Percentiles rank a stretch among this genome's conserved stretches.
These are phyloP conservation scores for Tulasnella sp. DNA, from an alignment of 768 basidiomycete genomes.

Conservation along the genomic window DNA sequence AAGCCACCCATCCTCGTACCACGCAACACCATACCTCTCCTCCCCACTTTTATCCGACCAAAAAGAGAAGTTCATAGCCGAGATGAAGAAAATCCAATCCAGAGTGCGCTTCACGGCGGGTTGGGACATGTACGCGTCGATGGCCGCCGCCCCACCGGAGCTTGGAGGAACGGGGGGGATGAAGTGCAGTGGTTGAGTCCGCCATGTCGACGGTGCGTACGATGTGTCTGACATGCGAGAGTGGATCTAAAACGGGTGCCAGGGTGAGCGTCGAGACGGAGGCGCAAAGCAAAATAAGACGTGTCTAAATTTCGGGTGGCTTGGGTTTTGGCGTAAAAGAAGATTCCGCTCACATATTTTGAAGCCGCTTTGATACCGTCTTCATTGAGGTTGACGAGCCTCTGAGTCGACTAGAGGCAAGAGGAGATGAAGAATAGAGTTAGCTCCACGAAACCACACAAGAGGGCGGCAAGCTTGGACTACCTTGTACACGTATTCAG, in stretches of 20 bases:
- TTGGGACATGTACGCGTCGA: slow-evolving; percentile 43
- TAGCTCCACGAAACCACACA: neutral
- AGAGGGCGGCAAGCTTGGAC: slow-evolving; percentile 23
- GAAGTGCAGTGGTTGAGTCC: slow-evolving; percentile 66
- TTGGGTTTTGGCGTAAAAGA: neutral
- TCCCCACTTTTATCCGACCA: slow-evolving; percentile 66
- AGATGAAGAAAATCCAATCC: slow-evolving; percentile 86
- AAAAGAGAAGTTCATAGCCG: slow-evolving; percentile 79
- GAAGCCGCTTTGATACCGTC: slow-evolving; percentile 58
- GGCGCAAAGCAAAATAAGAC: slow-evolving; percentile 20
- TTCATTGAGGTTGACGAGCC: slow-evolving; percentile 49
- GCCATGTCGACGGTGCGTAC: slow-evolving; percentile 77
- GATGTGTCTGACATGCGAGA: slow-evolving; percentile 49
- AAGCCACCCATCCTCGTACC: slow-evolving; percentile 57
- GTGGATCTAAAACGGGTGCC: slow-evolving; percentile 45
- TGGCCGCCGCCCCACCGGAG: neutral
- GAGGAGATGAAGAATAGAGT: neutral
- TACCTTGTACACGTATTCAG: slow-evolving; percentile 53
- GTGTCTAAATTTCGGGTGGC: slow-evolving; percentile 25
- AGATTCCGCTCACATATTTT: slow-evolving; percentile 41
- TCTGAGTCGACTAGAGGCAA: neutral
- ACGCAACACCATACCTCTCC: slow-evolving; percentile 64
- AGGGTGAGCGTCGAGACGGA: slow-evolving; percentile 17
- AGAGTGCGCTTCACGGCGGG: slow-evolving; percentile 43
- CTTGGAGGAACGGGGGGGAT: slow-evolving; percentile 39